phyloP scores from a whole-genome alignment of 2,329 filamentous ascomycete genomes.

The Trichoderma gracile region DNA sequence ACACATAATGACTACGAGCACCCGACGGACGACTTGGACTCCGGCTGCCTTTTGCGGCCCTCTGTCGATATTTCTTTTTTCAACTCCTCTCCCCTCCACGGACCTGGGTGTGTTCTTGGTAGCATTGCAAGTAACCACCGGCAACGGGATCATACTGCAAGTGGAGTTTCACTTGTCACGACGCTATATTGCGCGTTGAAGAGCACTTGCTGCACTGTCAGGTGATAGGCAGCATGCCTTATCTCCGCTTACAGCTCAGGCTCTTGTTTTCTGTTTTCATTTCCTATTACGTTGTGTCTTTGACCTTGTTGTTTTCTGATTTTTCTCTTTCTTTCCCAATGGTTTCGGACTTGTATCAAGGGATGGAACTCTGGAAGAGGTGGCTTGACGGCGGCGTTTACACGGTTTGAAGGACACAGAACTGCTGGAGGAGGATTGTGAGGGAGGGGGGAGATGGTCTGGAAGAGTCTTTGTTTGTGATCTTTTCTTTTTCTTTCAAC shows the following conservation, averaged over 20 bases:
- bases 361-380: constrained; percentile 27
- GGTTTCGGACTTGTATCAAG: constrained; percentile 23
- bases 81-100: background rate
- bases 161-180: background rate
- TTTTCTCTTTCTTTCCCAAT: constrained; percentile 18
- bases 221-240: background rate
- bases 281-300: background rate
- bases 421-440: background rate
- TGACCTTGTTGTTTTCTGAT: background rate
- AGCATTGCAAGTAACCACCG: background rate
- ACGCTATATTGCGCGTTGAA: constrained; percentile 1
- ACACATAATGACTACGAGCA: constrained; percentile 2
- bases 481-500: background rate
- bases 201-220: background rate
- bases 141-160: background rate
- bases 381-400: constrained; percentile 31
- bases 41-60: background rate
- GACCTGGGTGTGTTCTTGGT: background rate
- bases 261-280: constrained; percentile 19
- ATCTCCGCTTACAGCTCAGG: background rate
- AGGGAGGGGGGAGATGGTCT: background rate
- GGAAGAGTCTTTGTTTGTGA: constrained; percentile 6
- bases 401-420: constrained; percentile 21
- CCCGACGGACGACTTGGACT: constrained; percentile 5
- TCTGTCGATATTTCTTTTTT: background rate